Base-by-base conservation (phyloP, 2,329 filamentous ascomycete genomes). In the Gyromitra esculenta region DNA sequence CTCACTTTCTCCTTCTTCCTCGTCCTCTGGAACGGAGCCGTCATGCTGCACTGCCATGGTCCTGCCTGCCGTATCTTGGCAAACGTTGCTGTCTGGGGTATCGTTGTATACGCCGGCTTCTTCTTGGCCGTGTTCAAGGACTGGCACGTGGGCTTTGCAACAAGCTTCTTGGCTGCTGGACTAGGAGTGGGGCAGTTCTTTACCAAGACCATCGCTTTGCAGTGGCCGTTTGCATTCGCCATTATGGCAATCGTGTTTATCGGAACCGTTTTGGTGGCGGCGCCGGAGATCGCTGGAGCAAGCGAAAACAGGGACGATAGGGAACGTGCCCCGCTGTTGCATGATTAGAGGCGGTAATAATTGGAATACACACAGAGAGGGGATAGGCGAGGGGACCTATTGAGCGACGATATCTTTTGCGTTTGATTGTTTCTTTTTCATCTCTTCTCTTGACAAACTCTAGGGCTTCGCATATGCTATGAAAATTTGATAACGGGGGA, bases 171-270 rank as follows among this genome's bases (percentile, higher is more conserved):
- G 69, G 8, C 15, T 15, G 62, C 57, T 1, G 76, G 94, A 1
- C 93, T 96, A 82, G 90, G 89, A 69, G 87, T 97, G 80, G 91
- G 90, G 13, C 94, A 97, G 83, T 90, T 96, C 84, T 85, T 90
- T 65, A 87, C 88, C 81, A 89, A 93, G 82, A 84, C 91, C 75
- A 86, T 96, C 79, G 92, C 92, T 5, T 86, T 97, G 79, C 94
- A 97, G 85, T 97, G 93, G 93, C 95, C 96, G 84, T 97, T 97
- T 83, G 92, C 93, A 43, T 96, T 96, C 82, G 86, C 89, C 78
- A 93, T 97, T 82, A 94, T 95, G 87, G 88, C 87, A 0, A 82
- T 92, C 35, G 88, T 96, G 68, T 91, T 96, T 82, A 83, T 94
- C 21, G 84, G 89, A 18, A 93, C 91, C 0, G 81, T 92, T 1